Base-by-base conservation (phyloP, 73 alveolate species). In the Diophrys sp. region DNA sequence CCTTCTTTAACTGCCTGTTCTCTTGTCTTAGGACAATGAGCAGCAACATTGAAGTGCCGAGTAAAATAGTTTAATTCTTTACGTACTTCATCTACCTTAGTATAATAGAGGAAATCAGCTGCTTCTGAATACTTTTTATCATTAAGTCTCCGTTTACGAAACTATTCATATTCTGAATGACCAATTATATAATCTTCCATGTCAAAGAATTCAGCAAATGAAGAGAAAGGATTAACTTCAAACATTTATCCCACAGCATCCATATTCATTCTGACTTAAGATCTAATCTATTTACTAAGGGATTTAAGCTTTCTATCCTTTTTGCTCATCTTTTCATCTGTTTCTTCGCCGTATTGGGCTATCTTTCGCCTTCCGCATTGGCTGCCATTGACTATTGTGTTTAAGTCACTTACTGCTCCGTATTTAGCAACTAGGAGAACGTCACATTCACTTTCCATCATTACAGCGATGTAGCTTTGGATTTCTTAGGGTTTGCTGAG, bases 391-490 rank as follows among this genome's bases (percentile, higher is more conserved):
- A n/a, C 33, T 80, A 26, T 44, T 54, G 32, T 80, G 73, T 31
- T 56, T 80, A 26, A 24, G 31, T 80, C 89, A 28, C 54, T 57
- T 29, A 80, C 89, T 23, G 79, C 82, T 2, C 89, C 89, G 1
- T 73, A 24, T 57, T 80, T 80, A 29, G 82, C 29, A 1, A 80
- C 57, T 2, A 73, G 82, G 8, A 80, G 33, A 5, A 80, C 73
- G 24, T 80, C 89, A 56, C 80, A 80, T 33, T 80, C 70, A 0
- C 80, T 34, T 30, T 73, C 83, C 78, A 73, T 80, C 89, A 80
- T 80, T 1, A 73, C 1, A 31, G 71, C 73, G 71, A 69, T 69
- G 33, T 55, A 80, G 70, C 32, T 54, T 25, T 71, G 74, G 25
- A 72, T 29, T 25, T 80, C 56, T 30, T 73, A 71, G 56, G 53